Base-by-base conservation (phyloP, 2,329 filamentous ascomycete species). In the Beauveria asiatica region DNA sequence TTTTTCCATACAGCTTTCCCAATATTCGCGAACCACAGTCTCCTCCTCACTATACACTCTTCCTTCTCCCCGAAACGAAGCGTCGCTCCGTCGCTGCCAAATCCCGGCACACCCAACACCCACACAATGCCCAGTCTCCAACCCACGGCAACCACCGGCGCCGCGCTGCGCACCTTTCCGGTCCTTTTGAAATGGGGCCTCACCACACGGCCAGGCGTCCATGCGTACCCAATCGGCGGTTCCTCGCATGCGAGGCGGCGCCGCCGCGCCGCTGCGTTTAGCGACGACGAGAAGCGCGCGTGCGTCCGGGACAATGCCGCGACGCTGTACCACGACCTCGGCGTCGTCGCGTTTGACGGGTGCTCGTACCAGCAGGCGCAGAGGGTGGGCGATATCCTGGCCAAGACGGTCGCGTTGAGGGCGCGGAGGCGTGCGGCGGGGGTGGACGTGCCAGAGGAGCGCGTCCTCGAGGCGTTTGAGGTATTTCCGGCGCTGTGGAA, bases 401-500 rank as follows among this genome's bases (percentile, higher is more conserved):
- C 6, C n/a, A 57, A 7, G 55, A 57, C 53, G 65, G 64, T 30
- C 65, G 67, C 11, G 60, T 46, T 42, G 64, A 57, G 3, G 61
- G 59, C 30, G 64, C 10, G 11, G 30, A 33, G 11, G 11, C 11
- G 30, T 5, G 61, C 2, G 62, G 59, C 39, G 44, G 59, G 23
- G 16, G 27, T 52, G 27, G 6, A 11, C 17, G 27, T 46, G 27
- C 19, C 37, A 13, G 57, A 59, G 16, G 57, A 42, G 23, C 39
- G 27, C 19, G 48, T 39, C 5, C n/a, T 51, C 7, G 74, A 79
- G 55, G 82, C 83, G 25, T 83, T 80, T 69, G 65, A 65, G 62
- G 84, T 94, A 57, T 76, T 87, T 51, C 70, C 72, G n/a, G 73
- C 75, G 45, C 82, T 92, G 2, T 78, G 81, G 66, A 65, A 65